phyloP scores from a whole-genome alignment of 768 basidiomycete species.

The Pisolithus albus region DNA sequence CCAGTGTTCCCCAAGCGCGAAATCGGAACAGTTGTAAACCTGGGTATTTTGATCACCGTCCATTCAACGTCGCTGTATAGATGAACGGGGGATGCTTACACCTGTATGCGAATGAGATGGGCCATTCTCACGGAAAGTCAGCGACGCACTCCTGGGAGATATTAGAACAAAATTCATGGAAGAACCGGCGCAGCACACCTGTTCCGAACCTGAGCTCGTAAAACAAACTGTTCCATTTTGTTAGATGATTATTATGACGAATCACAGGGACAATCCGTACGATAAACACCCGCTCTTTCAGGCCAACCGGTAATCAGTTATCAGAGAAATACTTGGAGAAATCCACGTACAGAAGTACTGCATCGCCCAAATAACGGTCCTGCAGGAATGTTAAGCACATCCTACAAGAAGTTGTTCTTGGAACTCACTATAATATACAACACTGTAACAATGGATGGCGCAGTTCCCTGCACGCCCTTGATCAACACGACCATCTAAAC shows the following conservation, averaged over 20 bases:
- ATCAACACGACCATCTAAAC: background rate
- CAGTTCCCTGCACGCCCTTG: conserved; percentile 15
- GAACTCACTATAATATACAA: conserved; percentile 21
- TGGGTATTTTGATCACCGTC: conserved; percentile 4
- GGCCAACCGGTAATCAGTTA: conserved; percentile 3
- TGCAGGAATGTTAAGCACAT: conserved; percentile 5
- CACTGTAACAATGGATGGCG: conserved; percentile 18
- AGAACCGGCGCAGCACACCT: conserved; percentile 6
- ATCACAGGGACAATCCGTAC: conserved; percentile 9
- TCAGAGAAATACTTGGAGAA: background rate
- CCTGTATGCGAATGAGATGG: conserved; percentile 5
- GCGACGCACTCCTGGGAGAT: conserved; percentile 18
- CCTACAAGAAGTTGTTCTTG: background rate
- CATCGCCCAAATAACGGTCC: conserved; percentile 27
- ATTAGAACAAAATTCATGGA: background rate
- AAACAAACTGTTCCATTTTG: conserved; percentile 15
- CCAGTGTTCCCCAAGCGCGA: conserved; percentile 28
- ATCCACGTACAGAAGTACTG: conserved; percentile 21
- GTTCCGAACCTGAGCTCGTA: conserved; percentile 9
- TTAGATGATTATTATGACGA: background rate
- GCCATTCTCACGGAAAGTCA: background rate
- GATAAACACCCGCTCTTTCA: conserved; percentile 12
- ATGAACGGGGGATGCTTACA: conserved; percentile 10
- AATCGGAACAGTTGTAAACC: conserved; percentile 24
- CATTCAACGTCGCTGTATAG: background rate